Base-by-base conservation (phyloP, 2,329 filamentous ascomycete species). In the Cadophora sp. region DNA sequence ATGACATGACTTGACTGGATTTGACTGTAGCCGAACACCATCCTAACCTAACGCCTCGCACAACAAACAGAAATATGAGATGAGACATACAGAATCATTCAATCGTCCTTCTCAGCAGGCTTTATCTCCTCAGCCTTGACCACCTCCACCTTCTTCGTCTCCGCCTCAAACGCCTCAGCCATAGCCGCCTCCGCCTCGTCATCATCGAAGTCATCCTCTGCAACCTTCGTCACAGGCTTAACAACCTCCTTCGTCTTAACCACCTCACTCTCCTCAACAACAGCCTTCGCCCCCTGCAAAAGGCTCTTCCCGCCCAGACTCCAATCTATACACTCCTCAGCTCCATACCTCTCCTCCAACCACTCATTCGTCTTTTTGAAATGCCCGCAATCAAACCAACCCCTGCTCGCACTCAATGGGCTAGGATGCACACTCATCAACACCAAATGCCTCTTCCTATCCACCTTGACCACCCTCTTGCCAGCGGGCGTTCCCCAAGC, bases 401-500 rank as follows among this genome's bases (percentile, higher is more conserved):
- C 96, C 64, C 87, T 86, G 16, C 84, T 81, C 4, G 95, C 96
- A 80, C 93, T 97, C 72, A 97, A 80, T n/a, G 96, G 96, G 79
- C 93, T 97, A 0, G 96, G 96, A 81, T 99, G 96, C 61, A 94
- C 94, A 75, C 90, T 92, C 80, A 91, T 90, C 72, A 99, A 83
- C 46, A 99, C 92, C 56, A 93, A 85, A 81, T 99, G 95, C 75
- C 86, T 90, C 72, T 87, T 84, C 62, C 80, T 83, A 76, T 96
- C 91, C 63, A 98, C 85, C 73, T 89, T 91, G 51, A 85, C 81
- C 26, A 97, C 92, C 66, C 94, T 84, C 81, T 93, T 92, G 66
- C 90, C 91, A 0, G 96, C 96, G 1, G 93, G 92, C 6, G 84
- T 89, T 19, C 96, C 96, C 96, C 96, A 99, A 0, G 95, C 95